A percentile compares a stretch with the other conserved stretches of the same genome.
Conservation (phyloP, 306 rosid species). For the Vigna angularis region DNA sequence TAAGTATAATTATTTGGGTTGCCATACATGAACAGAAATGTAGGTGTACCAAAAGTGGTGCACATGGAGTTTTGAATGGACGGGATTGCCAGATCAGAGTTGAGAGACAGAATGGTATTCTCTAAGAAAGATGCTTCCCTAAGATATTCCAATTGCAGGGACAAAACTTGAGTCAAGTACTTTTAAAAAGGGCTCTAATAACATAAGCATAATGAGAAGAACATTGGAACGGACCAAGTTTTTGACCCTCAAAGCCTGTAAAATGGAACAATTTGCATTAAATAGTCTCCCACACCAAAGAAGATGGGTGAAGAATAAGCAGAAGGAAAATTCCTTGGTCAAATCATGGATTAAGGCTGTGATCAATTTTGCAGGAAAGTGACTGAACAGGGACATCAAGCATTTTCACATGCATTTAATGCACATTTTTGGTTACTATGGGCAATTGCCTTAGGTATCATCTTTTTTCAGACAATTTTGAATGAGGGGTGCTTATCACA, state of each 20-base stretch:
- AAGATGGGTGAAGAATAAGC: slow-evolving; percentile 8
- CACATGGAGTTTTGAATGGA: neutral
- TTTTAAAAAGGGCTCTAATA: neutral
- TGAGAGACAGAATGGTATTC: slow-evolving; percentile 22
- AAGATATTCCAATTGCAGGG: slow-evolving; percentile 42
- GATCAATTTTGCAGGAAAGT: slow-evolving; percentile 10
- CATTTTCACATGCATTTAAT: neutral
- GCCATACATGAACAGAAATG: neutral
- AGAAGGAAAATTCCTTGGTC: neutral
- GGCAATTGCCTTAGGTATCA: neutral
- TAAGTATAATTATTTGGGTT: neutral
- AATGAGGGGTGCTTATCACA: slow-evolving; percentile 1
- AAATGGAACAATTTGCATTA: slow-evolving; percentile 8
- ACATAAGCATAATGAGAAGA: neutral
- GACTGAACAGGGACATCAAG: neutral
- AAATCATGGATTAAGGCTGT: neutral
- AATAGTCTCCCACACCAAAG: slow-evolving; percentile 20
- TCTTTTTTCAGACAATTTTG: neutral
- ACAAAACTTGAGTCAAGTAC: slow-evolving; percentile 25
- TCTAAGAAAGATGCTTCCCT: slow-evolving; percentile 22
- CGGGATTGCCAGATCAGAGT: slow-evolving; percentile 5
- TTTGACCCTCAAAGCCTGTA: slow-evolving; percentile 35
- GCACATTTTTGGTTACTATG: neutral
- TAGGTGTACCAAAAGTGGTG: neutral
- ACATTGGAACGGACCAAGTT: neutral